Base-by-base conservation (phyloP, 2,329 filamentous ascomycete genomes). In the Tympanopsis confertula region DNA sequence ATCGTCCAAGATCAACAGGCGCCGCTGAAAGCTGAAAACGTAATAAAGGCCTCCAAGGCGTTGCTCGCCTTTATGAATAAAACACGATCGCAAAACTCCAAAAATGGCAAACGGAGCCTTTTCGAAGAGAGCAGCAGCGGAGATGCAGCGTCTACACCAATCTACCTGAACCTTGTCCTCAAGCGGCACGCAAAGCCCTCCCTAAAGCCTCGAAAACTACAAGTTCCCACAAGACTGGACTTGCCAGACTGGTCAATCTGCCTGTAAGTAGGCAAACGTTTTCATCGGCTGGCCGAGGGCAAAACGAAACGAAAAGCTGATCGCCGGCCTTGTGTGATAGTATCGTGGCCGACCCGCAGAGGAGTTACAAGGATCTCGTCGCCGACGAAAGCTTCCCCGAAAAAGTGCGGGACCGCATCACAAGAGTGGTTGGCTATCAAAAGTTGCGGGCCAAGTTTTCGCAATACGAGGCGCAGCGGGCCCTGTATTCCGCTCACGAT, bases 331-430 rank as follows among this genome's bases (percentile, higher is more conserved):
- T 19, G 22, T 5, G 13, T 4, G 17, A 36, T 5, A 7, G 14
- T 17, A 26, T 14, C 38, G 15, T 28, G 24, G 19, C 35, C 20
- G 77, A 81, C 47, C 78, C 78, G 2, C 87, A 94, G 69, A 78
- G 87, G 46, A 73, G 77, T 39, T 94, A 91, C 71, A 96, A 96
- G 68, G 82, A 96, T 59, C 71, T 93, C 35, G 71, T 95, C 45
- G 79, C 77, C 37, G 75, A 81, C 39, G 73, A 81, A 30, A 71
- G 76, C 19, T 88, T 86, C 64, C 82, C 82, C 20, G 64, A 68
- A 40, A 68, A 70, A 35, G 69, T 86, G 43, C 68, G 74, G 50
- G 71, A 74, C 53, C 74, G 77, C 48, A 78, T 89, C 52, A 79
- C 76, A 37, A 73, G 78, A 46, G 74, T 98, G 35, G 81, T 96